Evolutionary conservation across 139 green algal genomes (phyloP), one percentile per base, ranked within the genome.

Genomic region (Trebouxia sp.): DNA sequence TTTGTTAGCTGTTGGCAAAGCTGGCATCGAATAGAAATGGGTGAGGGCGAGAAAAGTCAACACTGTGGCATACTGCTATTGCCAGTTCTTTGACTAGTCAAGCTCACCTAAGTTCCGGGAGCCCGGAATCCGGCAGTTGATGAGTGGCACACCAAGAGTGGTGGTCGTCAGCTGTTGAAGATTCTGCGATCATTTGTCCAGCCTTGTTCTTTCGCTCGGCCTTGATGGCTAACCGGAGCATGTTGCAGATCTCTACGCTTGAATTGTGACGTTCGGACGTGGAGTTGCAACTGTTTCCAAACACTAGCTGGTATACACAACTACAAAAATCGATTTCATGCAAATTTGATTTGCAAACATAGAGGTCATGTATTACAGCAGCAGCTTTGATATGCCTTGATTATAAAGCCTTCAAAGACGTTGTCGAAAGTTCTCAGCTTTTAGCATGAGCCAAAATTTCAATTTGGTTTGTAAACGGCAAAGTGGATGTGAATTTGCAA

Each of bases 391-490:
- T 72, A 72, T 72, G 62, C 62, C 62, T 72, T 72, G 62, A 72
- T 72, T 72, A 41, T 72, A 72, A 72, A 72, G 62, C 62, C 62
- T 72, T 72, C 62, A 72, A 72, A 72, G 62, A 72, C 62, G 32
- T 72, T 72, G 62, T 72, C 62, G 62, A 72, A 72, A 72, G 35
- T 72, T 72, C 62, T 72, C 62, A 72, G 62, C 62, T 72, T 72
- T 72, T 72, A 72, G 62, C 62, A 72, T 72, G 62, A 72, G 62
- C 62, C 62, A 72, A 72, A 43, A 72, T 72, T 72, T 72, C 62
- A 43, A 72, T 72, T 72, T 72, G 62, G 62, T 72, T 72, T 72
- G 62, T 72, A 72, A 72, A 72, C 62, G 62, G 62, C 62, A 72
- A 72, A 72, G 62, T 72, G 62, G 62, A 72, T 72, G 62, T 72